Conservation (phyloP, 1,139 yeast genomes). For the Scheffersomyces insectosa region DNA sequence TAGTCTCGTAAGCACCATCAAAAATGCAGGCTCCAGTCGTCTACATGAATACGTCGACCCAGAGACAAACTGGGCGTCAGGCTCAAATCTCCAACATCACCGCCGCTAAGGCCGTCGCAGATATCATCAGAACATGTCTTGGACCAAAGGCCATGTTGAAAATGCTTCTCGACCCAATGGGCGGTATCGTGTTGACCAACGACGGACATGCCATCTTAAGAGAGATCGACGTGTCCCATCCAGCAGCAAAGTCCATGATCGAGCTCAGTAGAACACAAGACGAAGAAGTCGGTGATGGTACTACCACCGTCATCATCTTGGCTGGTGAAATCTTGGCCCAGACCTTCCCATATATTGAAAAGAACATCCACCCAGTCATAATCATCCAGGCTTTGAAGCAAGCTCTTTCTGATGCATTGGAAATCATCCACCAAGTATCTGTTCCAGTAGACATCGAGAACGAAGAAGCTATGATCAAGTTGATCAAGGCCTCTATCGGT, state of each 20-base stretch:
- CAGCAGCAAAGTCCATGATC: slow-evolving; percentile 98
- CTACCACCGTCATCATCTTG: slow-evolving; percentile 89
- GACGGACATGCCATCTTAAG: slow-evolving; percentile 95
- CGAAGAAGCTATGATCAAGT: slow-evolving; percentile 82
- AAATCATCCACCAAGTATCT: slow-evolving; percentile 81
- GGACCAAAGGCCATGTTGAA: slow-evolving; percentile 99
- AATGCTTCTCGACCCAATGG: slow-evolving; percentile 98
- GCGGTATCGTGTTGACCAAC: slow-evolving; percentile 95
- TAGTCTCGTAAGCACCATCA: slow-evolving; percentile 1
- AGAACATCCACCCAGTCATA: slow-evolving; percentile 94
- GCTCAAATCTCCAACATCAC: slow-evolving; percentile 97
- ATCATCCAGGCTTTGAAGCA: slow-evolving; percentile 92
- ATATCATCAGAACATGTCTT: slow-evolving; percentile 93
- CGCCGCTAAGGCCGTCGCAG: slow-evolving; percentile 98
- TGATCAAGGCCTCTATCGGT: slow-evolving; percentile 91
- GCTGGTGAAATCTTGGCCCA: slow-evolving; percentile 98
- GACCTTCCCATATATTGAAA: slow-evolving; percentile 89
- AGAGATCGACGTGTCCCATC: slow-evolving; percentile 91
- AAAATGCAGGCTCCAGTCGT: slow-evolving; percentile 54
- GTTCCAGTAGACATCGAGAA: slow-evolving; percentile 80
- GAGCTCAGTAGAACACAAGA: slow-evolving; percentile 97
- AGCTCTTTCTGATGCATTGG: slow-evolving; percentile 88
- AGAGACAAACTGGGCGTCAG: slow-evolving; percentile 94
- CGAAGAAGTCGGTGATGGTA: slow-evolving; percentile 99
- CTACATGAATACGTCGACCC: slow-evolving; percentile 73